Evolutionary conservation across 2,329 filamentous ascomycete species (phyloP).

Genomic region (Immersiporthe knoxdaviesiana): DNA sequence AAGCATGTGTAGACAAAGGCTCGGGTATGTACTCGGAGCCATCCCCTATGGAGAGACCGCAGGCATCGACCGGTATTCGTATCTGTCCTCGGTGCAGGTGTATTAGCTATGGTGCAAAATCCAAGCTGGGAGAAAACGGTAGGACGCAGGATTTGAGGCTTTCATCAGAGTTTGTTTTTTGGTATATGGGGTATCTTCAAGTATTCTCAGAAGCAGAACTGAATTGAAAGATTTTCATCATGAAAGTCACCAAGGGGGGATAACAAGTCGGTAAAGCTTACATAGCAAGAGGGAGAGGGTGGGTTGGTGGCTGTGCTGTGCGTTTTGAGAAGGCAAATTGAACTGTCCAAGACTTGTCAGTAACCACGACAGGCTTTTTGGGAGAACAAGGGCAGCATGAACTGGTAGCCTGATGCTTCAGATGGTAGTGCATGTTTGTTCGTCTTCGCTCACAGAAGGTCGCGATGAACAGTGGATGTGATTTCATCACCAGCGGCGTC

Average conservation of each 20-base stretch:
- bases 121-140: not conserved
- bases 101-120: conserved; percentile 13
- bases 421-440: conserved; percentile 80
- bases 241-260: conserved; percentile 39
- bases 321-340: not conserved
- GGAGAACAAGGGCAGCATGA: conserved; percentile 26
- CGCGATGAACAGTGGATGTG: conserved; percentile 62
- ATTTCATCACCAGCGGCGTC: conserved; percentile 56
- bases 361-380: conserved; percentile 12
- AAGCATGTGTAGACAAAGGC: not conserved
- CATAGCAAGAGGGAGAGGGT: conserved; percentile 28
- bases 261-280: not conserved
- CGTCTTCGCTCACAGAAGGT: conserved; percentile 58
- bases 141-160: conserved; percentile 12
- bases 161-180: conserved; percentile 65
- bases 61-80: not conserved
- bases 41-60: not conserved
- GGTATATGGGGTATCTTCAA: conserved; percentile 68
- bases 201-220: conserved; percentile 76
- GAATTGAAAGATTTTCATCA: conserved; percentile 69
- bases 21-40: not conserved
- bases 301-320: not conserved
- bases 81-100: conserved; percentile 6
- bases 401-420: conserved; percentile 51
- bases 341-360: conserved; percentile 20